phyloP scores from a whole-genome alignment of 2,329 filamentous ascomycete species.

The Sclerotinia subarctica region DNA sequence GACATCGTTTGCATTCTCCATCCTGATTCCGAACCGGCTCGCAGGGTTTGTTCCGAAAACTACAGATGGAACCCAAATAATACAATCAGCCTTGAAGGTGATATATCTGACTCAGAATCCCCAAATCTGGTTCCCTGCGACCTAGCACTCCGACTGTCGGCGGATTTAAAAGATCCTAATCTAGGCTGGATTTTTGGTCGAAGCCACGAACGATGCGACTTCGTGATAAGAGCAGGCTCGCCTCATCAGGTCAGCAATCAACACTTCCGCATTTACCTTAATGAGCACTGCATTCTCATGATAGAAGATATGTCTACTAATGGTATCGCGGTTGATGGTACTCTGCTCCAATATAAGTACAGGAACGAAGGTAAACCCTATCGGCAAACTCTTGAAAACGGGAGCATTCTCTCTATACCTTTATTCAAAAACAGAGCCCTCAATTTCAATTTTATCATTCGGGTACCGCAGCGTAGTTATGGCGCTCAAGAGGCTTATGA shows the following conservation, averaged over 20 bases:
- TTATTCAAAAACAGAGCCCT: conserved; percentile 48
- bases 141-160: conserved; percentile 78
- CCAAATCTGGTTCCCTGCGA: conserved; percentile 45
- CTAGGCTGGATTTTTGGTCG: conserved; percentile 86
- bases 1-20: conserved; percentile 89
- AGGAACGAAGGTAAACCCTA: conserved; percentile 43
- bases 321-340: conserved; percentile 80
- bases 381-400: conserved; percentile 37
- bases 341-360: conserved; percentile 57
- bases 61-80: conserved; percentile 53
- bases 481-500: conserved; percentile 62
- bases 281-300: conserved; percentile 83
- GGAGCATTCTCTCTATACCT: conserved; percentile 36
- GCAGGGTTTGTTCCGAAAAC: conserved; percentile 58
- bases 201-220: conserved; percentile 68
- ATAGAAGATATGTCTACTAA: conserved; percentile 94
- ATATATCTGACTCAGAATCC: conserved; percentile 27
- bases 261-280: conserved; percentile 94
- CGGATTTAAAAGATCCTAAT: conserved; percentile 62
- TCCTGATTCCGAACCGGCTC: conserved; percentile 70
- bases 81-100: conserved; percentile 54
- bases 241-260: conserved; percentile 78
- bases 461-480: conserved; percentile 74
- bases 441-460: conserved; percentile 73
- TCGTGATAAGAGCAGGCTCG: conserved; percentile 64